Evolutionary conservation across 2,329 filamentous ascomycete species (phyloP).

Genomic region (Phialophora expanda): DNA sequence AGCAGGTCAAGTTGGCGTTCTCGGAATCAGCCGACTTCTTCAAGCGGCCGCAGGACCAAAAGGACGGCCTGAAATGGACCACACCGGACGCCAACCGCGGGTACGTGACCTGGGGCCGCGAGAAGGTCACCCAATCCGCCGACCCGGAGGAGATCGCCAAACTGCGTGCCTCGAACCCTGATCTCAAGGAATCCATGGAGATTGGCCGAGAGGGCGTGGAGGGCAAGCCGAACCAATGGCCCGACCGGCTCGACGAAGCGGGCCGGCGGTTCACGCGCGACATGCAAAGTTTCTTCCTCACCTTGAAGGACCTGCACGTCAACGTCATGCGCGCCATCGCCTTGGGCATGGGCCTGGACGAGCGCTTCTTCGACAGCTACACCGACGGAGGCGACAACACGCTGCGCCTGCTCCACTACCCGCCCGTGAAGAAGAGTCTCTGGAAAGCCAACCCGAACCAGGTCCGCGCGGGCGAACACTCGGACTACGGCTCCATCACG

Average conservation of each 20-base stretch:
- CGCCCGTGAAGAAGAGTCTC: constrained; percentile 66
- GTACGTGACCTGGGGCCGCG: constrained; percentile 72
- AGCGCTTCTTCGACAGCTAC: constrained; percentile 76
- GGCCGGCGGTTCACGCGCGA: constrained; percentile 68
- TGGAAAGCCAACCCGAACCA: constrained; percentile 71
- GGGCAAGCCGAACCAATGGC: constrained; percentile 79
- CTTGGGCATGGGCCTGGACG: constrained; percentile 74
- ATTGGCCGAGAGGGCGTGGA: constrained; percentile 66
- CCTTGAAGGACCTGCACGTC: constrained; percentile 74
- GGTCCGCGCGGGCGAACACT: constrained; percentile 76
- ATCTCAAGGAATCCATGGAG: constrained; percentile 65
- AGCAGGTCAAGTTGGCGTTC: constrained; percentile 68
- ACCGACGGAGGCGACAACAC: constrained; percentile 73
- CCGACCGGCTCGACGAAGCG: constrained; percentile 54
- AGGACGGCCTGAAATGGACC: constrained; percentile 72
- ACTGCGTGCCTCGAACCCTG: constrained; percentile 58
- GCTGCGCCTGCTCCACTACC: constrained; percentile 77
- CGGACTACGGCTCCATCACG: constrained; percentile 64
- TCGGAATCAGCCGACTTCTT: constrained; percentile 74
- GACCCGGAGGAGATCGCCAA: constrained; percentile 64
- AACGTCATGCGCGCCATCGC: constrained; percentile 85
- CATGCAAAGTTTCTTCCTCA: constrained; percentile 76
- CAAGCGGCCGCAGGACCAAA: constrained; percentile 63
- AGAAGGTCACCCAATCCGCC: constrained; percentile 68
- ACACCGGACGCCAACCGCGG: constrained; percentile 74